Evolutionary conservation across 768 basidiomycete genomes (phyloP), one percentile per base, ranked within the genome.

Genomic region (Hericium rajendrae): DNA sequence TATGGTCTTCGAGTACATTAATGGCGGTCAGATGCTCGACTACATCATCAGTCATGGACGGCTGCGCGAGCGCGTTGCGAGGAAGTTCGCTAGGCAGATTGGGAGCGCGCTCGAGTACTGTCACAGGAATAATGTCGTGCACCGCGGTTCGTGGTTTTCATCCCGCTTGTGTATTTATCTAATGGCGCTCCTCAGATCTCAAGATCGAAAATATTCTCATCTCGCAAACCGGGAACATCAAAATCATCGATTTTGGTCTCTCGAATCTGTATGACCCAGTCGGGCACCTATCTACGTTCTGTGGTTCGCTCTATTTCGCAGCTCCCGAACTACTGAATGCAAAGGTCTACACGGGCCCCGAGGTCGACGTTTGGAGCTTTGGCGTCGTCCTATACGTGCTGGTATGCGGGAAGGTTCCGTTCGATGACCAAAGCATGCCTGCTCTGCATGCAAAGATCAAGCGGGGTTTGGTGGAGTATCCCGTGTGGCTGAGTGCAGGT

Each of bases 171-270:
- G 8, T 18, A 13, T 10, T 8, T 2, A 15, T 48, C 51, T 38
- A 49, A 48, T 52, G 48, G 41, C 32, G 49, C 51, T 51, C 8
- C 18, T 18, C 60, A 83, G 87, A 99, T 75, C 86, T 99, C 63
- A 99, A 99, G 78, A 99, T 99, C 68, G 95, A 99, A 73, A 98
- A 97, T 74, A 99, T 99, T 66, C 87, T 99, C 68, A 98, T 99
- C 63, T 97, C 93, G 1, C 93, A 97, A 62, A 91, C 91, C 0
- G 97, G 97, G 11, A 98, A 97, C 74, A 98, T 98, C 78, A 99
- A 98, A 79, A 97, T 98, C 60, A 99, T 98, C 70, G 95, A 99
- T 72, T 99, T 98, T 72, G 97, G 97, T 51, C 79, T 99, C 8
- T 97, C 95, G 2, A 99, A 98, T 73, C 79, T 99, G 12, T 98